Base-by-base conservation (phyloP, 306 rosid species). In the Prunus mume region DNA sequence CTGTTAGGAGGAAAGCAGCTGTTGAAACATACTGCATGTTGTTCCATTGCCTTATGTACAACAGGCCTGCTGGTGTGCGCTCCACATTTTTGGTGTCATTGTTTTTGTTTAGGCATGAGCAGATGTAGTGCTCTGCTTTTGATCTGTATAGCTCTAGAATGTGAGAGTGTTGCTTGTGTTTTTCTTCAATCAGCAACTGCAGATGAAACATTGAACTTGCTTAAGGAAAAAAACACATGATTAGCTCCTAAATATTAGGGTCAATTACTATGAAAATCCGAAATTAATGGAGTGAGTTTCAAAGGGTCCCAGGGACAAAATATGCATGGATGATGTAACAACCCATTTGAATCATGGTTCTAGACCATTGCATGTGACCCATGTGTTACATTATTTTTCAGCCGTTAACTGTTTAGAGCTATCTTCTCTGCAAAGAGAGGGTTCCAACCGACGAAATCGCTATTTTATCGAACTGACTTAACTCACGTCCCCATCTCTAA, bases 11-110 rank as follows among this genome's bases (percentile, higher is more conserved):
- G 68, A 96, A 96, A 2, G 99, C 43, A 12, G 99, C 93, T 7
- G 97, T 88, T 51, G 99, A 86, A 68, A 96, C 98, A 54, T 96
- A 91, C 70, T 96, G 99, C 98, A 96, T 92, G 89, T 96, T 96
- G 88, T 96, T 96, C 99, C 99, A 96, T 41, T 91, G 93, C 43
- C 99, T 74, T 62, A 91, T 20, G 71, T 85, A 92, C 2, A 96
- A 63, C 54, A 96, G 79, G 11, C 99, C 99, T 2, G 88, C 97
- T 3, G 99, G 93, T 6, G 99, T 96, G 38, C 85, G 67, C 38
- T 91, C 90, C 43, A 91, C 93, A 14, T 82, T 81, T 25, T 90
- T 84, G 86, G 81, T 82, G 34, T 41, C 87, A 20, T 83, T 78
- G 87, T 92, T 90, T 79, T 88, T 91, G 91, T 88, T 91, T n/a